A percentile compares a stretch with the other conserved stretches of the same genome.
These are phyloP conservation scores for Hypoxylon crocopeplum DNA, from an alignment of 495 filamentous ascomycete genomes.

Conservation along the genomic window DNA sequence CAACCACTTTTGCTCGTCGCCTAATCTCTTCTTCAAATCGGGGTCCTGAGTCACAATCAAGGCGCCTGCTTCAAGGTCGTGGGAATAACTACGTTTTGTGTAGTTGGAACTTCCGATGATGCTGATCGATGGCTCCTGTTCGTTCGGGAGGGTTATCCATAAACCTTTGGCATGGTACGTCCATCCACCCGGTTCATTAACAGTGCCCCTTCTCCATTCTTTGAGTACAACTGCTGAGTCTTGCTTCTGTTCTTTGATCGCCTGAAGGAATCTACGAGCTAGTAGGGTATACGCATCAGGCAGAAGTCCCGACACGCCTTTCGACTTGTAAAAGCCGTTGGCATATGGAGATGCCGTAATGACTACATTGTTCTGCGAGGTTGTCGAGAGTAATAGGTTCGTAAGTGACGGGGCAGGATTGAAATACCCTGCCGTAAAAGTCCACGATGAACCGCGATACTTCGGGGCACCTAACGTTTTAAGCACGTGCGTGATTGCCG, in stretches of 20 bases:
- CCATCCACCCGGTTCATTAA: slow-evolving; percentile 84
- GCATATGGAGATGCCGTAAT: slow-evolving; percentile 94
- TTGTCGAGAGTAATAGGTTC: slow-evolving; percentile 74
- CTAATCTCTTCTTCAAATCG: slow-evolving; percentile 72
- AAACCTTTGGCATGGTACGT: slow-evolving; percentile 98
- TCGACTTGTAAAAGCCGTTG: slow-evolving; percentile 93
- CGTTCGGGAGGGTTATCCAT: slow-evolving; percentile 79
- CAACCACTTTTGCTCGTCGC: slow-evolving; percentile 79
- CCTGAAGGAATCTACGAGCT: slow-evolving; percentile 78
- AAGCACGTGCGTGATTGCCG: slow-evolving; percentile 76
- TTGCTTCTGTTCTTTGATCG: slow-evolving; percentile 66
- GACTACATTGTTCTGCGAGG: slow-evolving; percentile 73
- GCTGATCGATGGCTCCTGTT: slow-evolving; percentile 71
- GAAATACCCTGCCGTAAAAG: slow-evolving; percentile 98
- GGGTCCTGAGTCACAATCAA: slow-evolving; percentile 83
- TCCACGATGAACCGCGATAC: slow-evolving; percentile 77
- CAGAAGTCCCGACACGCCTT: slow-evolving; percentile 86
- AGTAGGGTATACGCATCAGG: slow-evolving; percentile 92
- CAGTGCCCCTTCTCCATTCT: slow-evolving; percentile 87
- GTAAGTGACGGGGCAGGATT: slow-evolving; percentile 88
- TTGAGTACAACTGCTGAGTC: slow-evolving; percentile 70
- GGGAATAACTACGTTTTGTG: slow-evolving; percentile 87
- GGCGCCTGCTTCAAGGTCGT: slow-evolving; percentile 88
- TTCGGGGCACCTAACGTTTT: slow-evolving; percentile 64
- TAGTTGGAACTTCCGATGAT: slow-evolving; percentile 94